Conservation (phyloP, 805 yeast genomes). For the Kodamaea hsintzibuensis region DNA sequence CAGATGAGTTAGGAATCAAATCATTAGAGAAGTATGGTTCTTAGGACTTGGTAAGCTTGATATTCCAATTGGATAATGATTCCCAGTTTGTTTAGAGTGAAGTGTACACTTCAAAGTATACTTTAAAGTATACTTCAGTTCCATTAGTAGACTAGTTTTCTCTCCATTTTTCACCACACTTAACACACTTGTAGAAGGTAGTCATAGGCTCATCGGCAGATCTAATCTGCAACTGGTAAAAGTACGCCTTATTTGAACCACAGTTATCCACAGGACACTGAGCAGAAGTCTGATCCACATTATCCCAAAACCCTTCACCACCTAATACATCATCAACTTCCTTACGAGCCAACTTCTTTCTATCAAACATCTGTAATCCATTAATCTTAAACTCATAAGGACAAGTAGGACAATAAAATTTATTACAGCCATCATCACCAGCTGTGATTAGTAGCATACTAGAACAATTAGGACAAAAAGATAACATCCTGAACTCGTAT, state of each 20-base stretch:
- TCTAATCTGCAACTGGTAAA: constrained; percentile 94
- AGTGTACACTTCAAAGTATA: not conserved
- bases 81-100: too few relatives aligned
- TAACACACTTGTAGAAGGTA: constrained; percentile 92
- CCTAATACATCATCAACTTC: constrained; percentile 96
- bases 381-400: constrained; percentile 91
- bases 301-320: constrained; percentile 98
- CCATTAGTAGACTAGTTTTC: constrained; percentile 57
- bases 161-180: constrained; percentile 94
- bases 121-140: too few relatives aligned
- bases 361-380: constrained; percentile 81
- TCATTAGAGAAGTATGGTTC: not conserved
- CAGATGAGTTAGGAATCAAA: not conserved
- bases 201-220: constrained; percentile 99
- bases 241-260: constrained; percentile 89
- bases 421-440: constrained; percentile 57
- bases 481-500: constrained; percentile 55
- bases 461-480: constrained; percentile 93
- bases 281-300: constrained; percentile 92
- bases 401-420: constrained; percentile 88
- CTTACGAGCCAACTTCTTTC: constrained; percentile 80
- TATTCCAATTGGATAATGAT: too few relatives aligned
- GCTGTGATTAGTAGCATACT: constrained; percentile 78
- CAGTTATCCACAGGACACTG: constrained; percentile 90
- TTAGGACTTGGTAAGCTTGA: too few relatives aligned